Evolutionary conservation across 805 yeast species (phyloP), one percentile per base, ranked within the genome.

Genomic region (Hermanozyma aechmeae): DNA sequence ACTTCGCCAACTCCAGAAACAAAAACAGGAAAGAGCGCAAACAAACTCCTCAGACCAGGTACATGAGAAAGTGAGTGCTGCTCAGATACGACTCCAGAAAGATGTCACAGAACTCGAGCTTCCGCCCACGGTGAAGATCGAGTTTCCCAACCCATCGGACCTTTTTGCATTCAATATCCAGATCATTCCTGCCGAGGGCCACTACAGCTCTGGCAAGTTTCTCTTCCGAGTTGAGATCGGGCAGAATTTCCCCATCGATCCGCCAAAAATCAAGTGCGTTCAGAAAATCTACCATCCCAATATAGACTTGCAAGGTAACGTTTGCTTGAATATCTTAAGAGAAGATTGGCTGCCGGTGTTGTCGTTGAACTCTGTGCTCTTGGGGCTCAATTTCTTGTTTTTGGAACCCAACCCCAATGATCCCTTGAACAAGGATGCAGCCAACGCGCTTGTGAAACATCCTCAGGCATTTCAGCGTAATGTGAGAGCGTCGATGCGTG

Each of bases 301-400:
- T 48, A 89, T 89, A 39, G 96, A 89, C 50, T 50, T 73, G 13
- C 79, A 82, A 25, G 97, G 97, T 0, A 89, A 86, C 48, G 82
- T 89, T 5, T 89, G 98, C 49, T 65, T 89, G 35, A 89, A 89
- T 49, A 87, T 89, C 20, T 62, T 89, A 34, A 64, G 97, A 42
- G 95, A 87, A 51, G 97, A 89, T 51, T 89, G 98, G 98, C 76
- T 86, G 16, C 97, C 98, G 0, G 95, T 86, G 0, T 62, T 89
- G 40, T 82, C 80, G 34, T 58, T 89, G 46, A 84, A 81, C 48
- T 68, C 87, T 4, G 76, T 89, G 6, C 65, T 87, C 32, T 77
- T 87, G 23, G 97, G 98, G 0, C 64, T 89, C 30, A 72, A 86
- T 45, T 86, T 79, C 48, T 65, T 89, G 36, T 86, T 89, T 43